phyloP scores from a whole-genome alignment of 495 filamentous ascomycete species.

The Aspergillus steynii region DNA sequence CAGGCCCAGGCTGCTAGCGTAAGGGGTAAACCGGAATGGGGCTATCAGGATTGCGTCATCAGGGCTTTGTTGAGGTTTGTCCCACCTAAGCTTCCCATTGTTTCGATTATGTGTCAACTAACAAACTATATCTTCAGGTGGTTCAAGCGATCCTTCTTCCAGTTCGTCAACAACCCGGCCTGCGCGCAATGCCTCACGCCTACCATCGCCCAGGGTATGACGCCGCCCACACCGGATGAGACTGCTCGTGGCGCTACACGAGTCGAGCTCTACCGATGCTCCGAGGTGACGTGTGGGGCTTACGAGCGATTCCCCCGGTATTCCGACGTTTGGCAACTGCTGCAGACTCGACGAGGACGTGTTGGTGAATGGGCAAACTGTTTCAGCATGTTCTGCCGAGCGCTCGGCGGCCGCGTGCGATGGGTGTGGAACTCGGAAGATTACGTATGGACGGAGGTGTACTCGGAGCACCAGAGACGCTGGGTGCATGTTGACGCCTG shows the following conservation, averaged over 20 bases:
- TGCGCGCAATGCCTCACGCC: constrained; percentile 79
- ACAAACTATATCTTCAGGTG: constrained; percentile 57
- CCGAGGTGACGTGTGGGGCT: constrained; percentile 63
- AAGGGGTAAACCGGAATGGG: constrained; percentile 87
- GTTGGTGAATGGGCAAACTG: constrained; percentile 98
- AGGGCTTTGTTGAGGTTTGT: constrained; percentile 75
- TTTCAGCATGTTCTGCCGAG: constrained; percentile 97
- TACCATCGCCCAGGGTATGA: constrained; percentile 79
- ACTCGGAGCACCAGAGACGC: constrained; percentile 86
- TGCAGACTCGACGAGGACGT: constrained; percentile 81
- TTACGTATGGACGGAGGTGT: constrained; percentile 96
- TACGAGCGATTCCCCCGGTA: constrained; percentile 93
- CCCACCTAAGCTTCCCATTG: constrained; percentile 6
- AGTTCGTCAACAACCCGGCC: constrained; percentile 92
- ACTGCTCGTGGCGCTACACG: constrained; percentile 79
- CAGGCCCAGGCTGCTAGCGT: constrained; percentile 84
- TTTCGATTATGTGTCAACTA: constrained; percentile 19
- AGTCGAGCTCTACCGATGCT: constrained; percentile 89
- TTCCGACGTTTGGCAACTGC: constrained; percentile 90
- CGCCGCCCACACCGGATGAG: constrained; percentile 84
- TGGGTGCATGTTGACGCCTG: constrained; percentile 98
- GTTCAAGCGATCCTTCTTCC: constrained; percentile 95
- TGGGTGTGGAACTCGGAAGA: constrained; percentile 99
- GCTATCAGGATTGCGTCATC: constrained; percentile 97
- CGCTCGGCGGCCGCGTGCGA: constrained; percentile 83